Evolutionary conservation across 1,139 yeast genomes (phyloP), one percentile per base, ranked within the genome.

Genomic region (Debaryomycetaceae sp.): DNA sequence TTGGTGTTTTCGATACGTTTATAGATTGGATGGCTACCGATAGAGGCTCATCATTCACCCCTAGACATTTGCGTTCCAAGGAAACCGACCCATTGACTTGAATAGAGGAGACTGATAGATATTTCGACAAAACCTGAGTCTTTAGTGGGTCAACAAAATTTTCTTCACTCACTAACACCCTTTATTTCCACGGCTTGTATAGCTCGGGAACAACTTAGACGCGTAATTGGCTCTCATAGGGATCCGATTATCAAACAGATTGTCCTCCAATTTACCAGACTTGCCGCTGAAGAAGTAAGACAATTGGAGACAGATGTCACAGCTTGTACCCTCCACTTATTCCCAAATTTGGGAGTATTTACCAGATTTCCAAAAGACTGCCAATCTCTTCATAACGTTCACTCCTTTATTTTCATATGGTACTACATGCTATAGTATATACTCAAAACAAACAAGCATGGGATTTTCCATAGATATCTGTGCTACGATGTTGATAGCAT

Each of bases 391-490:
- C 52, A 78, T 86, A 60, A 79, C 91, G 13, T 79, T 83, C 59
- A 84, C 93, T 0, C 97, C 97, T 2, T 60, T 90, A 38, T 78
- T 89, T 48, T 87, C 96, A 6, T 90, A 90, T 58, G 95, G 96
- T 2, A 80, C 95, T 23, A 88, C 97, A 0, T 79, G 90, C 37
- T 69, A 81, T 45, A 76, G 87, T 49, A 88, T 90, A 13, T 76
- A 81, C 54, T 69, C 75, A 42, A 77, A 79, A 38, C 71, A 81
- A 58, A 76, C 90, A 1, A 79, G 93, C 1, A 73, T 78, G 33
- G 97, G 97, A 27, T 89, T 89, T 59, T 84, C 95, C 6, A 72
- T 89, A 22, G 97, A 90, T 62, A 86, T 90, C 11, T 90, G 97
- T 65, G 93, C 91, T 13, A 87, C 96, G 8, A 89, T 90, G 96